phyloP scores from a whole-genome alignment of 306 rosid genomes.

The Lathyrus oleraceus region DNA sequence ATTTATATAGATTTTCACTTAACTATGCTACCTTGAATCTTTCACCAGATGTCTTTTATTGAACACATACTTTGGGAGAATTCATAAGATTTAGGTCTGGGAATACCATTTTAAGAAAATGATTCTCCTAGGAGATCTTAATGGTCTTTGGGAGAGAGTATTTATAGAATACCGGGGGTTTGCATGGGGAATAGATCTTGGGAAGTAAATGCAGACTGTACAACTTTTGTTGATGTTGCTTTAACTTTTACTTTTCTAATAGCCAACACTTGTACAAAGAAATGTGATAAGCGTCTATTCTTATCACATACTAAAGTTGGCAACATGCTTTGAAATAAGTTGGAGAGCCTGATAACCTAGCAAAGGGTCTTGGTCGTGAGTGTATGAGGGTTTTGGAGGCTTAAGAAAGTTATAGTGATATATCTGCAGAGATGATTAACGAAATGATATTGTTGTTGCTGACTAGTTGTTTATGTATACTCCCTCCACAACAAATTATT shows the following conservation, averaged over 20 bases:
- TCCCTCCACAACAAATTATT: background rate
- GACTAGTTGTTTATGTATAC: too few relatives aligned
- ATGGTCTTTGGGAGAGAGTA: background rate
- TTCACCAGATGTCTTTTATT: background rate
- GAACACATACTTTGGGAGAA: background rate
- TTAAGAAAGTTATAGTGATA: background rate
- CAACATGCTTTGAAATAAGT: background rate
- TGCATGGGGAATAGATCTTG: background rate
- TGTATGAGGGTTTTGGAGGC: constrained; percentile 13
- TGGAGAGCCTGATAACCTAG: constrained; percentile 1
- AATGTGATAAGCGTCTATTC: constrained; percentile 5
- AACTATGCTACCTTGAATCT: constrained; percentile 10
- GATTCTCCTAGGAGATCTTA: background rate
- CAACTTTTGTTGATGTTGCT: background rate
- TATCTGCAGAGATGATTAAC: background rate
- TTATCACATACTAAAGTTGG: background rate
- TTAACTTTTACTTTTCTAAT: background rate
- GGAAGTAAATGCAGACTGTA: background rate
- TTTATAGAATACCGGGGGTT: background rate
- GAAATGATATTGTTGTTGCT: background rate
- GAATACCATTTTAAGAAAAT: background rate
- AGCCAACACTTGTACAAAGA: background rate
- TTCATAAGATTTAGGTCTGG: background rate
- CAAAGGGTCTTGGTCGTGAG: background rate
- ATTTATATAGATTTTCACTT: constrained; percentile 16